phyloP scores from a whole-genome alignment of 768 basidiomycete species.

The Macrolepiota fuliginosa region DNA sequence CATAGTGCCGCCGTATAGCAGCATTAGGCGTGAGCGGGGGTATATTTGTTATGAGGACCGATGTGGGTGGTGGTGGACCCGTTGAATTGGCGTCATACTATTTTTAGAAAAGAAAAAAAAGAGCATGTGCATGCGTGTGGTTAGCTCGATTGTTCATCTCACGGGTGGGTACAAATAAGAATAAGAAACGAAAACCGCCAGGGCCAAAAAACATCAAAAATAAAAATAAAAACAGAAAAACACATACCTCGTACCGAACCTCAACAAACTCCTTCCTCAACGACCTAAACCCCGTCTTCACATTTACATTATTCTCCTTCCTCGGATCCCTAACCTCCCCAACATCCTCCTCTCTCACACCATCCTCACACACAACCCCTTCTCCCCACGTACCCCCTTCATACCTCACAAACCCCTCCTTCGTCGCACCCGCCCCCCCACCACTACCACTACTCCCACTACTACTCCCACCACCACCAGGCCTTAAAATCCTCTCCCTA shows the following conservation, averaged over 20 bases:
- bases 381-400: conserved; percentile 51
- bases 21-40: conserved; percentile 68
- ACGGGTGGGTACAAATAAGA: background rate
- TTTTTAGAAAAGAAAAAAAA: conserved; percentile 9
- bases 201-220: background rate
- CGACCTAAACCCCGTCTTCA: conserved; percentile 19
- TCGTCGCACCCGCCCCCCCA: conserved; percentile 25
- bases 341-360: conserved; percentile 31
- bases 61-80: conserved; percentile 69
- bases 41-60: conserved; percentile 71
- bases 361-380: conserved; percentile 25
- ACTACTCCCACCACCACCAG: background rate
- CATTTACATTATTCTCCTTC: conserved; percentile 35
- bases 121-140: background rate
- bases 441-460: background rate
- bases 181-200: background rate
- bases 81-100: conserved; percentile 78
- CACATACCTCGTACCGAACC: conserved; percentile 53
- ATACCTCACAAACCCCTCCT: conserved; percentile 51
- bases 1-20: conserved; percentile 65
- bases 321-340: conserved; percentile 53
- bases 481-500: conserved; percentile 22
- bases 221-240: background rate
- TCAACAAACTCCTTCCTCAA: conserved; percentile 37
- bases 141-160: background rate